A percentile compares a stretch with the other conserved stretches of the same genome.
Evolutionary conservation across 805 yeast species (phyloP).

Genomic region (Wickerhamomyces alni): DNA sequence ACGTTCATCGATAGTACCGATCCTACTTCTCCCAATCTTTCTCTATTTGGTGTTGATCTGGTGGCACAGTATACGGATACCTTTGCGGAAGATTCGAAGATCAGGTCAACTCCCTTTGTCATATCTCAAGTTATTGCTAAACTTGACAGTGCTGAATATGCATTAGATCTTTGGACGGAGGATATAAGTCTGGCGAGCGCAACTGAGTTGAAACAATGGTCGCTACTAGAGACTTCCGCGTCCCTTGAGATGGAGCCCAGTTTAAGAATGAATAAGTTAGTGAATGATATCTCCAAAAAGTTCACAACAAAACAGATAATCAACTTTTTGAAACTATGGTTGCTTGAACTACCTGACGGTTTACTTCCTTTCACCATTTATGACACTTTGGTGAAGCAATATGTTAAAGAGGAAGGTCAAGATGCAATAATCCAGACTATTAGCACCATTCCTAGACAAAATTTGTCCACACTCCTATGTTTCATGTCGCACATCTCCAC

Average conservation of each 20-base stretch:
- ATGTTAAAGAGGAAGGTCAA: constrained; percentile 4
- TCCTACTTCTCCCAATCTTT: neutral
- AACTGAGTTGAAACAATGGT: constrained; percentile 10
- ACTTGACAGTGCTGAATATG: constrained; percentile 7
- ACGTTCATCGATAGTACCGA: constrained; percentile 7
- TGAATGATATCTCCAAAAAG: constrained; percentile 8
- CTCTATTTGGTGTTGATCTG: constrained; percentile 19
- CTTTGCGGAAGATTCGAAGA: constrained; percentile 5
- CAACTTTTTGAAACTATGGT: constrained; percentile 45
- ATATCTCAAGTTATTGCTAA: constrained; percentile 4
- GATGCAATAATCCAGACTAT: constrained; percentile 12
- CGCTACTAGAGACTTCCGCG: neutral
- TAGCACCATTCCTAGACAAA: constrained; percentile 25
- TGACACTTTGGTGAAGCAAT: constrained; percentile 17
- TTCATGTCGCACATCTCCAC: constrained; percentile 14
- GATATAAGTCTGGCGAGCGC: constrained; percentile 16
- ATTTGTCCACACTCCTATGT: constrained; percentile 19
- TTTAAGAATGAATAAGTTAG: constrained; percentile 2
- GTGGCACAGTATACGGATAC: constrained; percentile 10
- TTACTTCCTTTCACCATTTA: constrained; percentile 34
- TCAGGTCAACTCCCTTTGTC: constrained; percentile 16
- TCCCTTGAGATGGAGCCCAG: neutral
- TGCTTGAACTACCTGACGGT: constrained; percentile 57
- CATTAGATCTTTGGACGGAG: constrained; percentile 7
- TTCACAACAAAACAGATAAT: constrained; percentile 16